These are phyloP conservation scores for Tuber brumale DNA, from an alignment of 495 filamentous ascomycete genomes.

Conservation along the genomic window DNA sequence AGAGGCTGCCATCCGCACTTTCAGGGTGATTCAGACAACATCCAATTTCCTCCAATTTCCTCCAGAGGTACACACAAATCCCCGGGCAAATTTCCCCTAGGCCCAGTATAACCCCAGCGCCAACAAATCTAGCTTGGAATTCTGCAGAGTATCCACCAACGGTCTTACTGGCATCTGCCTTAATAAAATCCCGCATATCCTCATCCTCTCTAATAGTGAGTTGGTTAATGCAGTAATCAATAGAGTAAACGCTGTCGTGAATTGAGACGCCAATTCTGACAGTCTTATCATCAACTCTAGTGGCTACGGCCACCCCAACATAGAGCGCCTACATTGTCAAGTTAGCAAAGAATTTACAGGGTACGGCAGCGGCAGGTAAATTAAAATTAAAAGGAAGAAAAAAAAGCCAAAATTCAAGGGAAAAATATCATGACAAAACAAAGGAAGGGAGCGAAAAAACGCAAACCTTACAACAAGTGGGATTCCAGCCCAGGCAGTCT, in stretches of 20 bases:
- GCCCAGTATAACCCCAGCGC: no score
- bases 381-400: no score
- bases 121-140: no score
- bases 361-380: neutral
- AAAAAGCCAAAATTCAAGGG: neutral
- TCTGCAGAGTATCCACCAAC: conserved; percentile 55
- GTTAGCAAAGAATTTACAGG: neutral
- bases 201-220: conserved; percentile 45
- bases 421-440: no score
- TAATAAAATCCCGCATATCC: conserved; percentile 46
- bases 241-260: conserved; percentile 70
- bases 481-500: conserved; percentile 33
- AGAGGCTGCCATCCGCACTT: no score
- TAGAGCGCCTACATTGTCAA: conserved; percentile 53
- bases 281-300: conserved; percentile 48
- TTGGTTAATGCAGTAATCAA: conserved; percentile 63
- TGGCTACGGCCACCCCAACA: conserved; percentile 56
- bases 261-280: conserved; percentile 60
- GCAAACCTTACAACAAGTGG: conserved; percentile 20
- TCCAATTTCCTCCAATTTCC: no score
- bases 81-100: no score
- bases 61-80: no score
- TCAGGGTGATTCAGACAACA: no score
- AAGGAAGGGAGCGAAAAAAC: neutral
- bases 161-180: conserved; percentile 51